phyloP scores from a whole-genome alignment of 1,284 basidiomycete species.

The Papiliotrema laurentii region DNA sequence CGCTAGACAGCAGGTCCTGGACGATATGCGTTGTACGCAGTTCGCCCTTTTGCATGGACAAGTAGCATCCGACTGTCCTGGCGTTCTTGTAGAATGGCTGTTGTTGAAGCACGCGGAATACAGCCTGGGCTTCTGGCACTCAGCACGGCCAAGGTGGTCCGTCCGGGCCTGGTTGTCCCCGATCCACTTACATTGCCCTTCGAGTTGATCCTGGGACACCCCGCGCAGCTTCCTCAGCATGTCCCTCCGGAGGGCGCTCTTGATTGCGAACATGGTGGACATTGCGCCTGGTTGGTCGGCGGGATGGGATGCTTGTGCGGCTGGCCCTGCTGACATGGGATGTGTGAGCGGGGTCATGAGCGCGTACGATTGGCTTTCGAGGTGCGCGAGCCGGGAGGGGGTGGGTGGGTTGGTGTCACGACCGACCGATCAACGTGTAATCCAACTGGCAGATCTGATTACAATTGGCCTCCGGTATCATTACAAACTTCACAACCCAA shows the following conservation, averaged over 20 bases:
- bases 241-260: not conserved
- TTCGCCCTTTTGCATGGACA: slow-evolving; percentile 44
- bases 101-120: slow-evolving; percentile 23
- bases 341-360: too few relatives aligned
- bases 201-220: not conserved
- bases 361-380: too few relatives aligned
- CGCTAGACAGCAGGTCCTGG: slow-evolving; percentile 25
- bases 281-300: not conserved
- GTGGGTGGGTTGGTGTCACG: too few relatives aligned
- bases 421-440: too few relatives aligned
- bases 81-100: slow-evolving; percentile 32
- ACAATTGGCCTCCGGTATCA: too few relatives aligned
- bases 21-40: slow-evolving; percentile 40
- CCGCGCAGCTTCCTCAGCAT: not conserved
- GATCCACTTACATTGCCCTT: slow-evolving; percentile 33
- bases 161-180: not conserved
- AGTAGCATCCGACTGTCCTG: slow-evolving; percentile 39
- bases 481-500: too few relatives aligned
- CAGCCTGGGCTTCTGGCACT: slow-evolving; percentile 27
- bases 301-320: too few relatives aligned
- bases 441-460: too few relatives aligned
- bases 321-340: too few relatives aligned
- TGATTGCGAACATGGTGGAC: not conserved
- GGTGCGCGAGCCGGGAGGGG: too few relatives aligned
- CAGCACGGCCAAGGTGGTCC: too few relatives aligned